A percentile compares a stretch with the other conserved stretches of the same genome.
phyloP scores from a whole-genome alignment of 1,139 yeast species.

The Pichia sorboxylosa region DNA sequence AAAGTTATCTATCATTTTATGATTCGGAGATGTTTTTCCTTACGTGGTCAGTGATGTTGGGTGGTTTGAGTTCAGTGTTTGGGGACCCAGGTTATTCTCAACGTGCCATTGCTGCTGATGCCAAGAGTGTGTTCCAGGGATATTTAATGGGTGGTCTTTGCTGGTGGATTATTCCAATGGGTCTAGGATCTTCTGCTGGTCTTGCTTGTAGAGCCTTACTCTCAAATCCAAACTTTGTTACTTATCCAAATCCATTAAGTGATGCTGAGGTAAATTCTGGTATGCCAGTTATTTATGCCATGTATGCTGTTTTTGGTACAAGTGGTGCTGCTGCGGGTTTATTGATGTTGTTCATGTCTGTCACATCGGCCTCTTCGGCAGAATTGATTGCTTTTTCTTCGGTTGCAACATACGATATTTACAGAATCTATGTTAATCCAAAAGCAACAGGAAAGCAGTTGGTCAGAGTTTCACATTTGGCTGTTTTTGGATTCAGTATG shows the following conservation, averaged over 20 bases:
- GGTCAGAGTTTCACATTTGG: conserved; percentile 28
- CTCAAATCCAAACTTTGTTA: conserved; percentile 27
- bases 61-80: conserved; percentile 20
- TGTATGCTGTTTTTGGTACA: conserved; percentile 32
- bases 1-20: conserved; percentile 34
- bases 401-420: conserved; percentile 34
- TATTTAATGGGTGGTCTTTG: conserved; percentile 33
- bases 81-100: conserved; percentile 22
- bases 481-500: conserved; percentile 28
- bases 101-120: conserved; percentile 31
- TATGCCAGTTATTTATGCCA: conserved; percentile 32
- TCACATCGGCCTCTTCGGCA: conserved; percentile 37
- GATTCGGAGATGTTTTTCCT: too few species aligned
- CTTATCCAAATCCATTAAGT: conserved; percentile 19
- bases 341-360: conserved; percentile 37
- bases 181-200: conserved; percentile 34
- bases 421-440: conserved; percentile 34
- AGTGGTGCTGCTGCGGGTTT: conserved; percentile 33
- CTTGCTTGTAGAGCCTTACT: conserved; percentile 22
- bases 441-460: conserved; percentile 32
- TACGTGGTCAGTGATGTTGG: conserved; percentile 28
- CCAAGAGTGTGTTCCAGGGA: conserved; percentile 24
- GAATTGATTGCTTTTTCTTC: conserved; percentile 39
- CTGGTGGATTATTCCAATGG: conserved; percentile 35
- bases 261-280: conserved; percentile 26